phyloP scores from a whole-genome alignment of 805 yeast genomes.

The Brettanomyces naardenensis region DNA sequence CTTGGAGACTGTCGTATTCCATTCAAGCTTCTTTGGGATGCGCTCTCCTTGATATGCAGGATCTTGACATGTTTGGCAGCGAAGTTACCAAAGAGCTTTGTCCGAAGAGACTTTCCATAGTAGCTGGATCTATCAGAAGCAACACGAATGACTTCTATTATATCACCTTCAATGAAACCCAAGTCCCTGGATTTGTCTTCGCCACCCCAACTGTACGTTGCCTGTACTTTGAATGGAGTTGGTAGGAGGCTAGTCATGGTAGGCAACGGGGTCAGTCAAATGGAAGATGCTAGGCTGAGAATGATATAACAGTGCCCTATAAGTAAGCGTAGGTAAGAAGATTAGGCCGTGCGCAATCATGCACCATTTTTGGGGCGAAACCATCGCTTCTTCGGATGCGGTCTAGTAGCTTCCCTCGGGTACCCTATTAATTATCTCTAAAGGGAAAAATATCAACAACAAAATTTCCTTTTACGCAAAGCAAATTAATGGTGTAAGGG shows the following conservation, averaged over 20 bases:
- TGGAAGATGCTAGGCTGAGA: no score
- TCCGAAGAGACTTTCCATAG: constrained; percentile 75
- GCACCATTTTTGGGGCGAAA: no score
- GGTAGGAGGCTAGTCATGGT: neutral
- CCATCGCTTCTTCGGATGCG: no score
- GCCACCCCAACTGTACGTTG: constrained; percentile 92
- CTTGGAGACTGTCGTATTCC: neutral
- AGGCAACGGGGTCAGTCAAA: no score
- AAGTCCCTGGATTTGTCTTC: constrained; percentile 72
- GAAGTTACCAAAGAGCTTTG: constrained; percentile 75
- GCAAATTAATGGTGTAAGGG: no score
- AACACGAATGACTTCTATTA: constrained; percentile 66
- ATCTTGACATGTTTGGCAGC: constrained; percentile 80
- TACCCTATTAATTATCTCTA: no score
- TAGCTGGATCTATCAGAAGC: constrained; percentile 89
- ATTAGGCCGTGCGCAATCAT: no score
- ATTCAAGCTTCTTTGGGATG: constrained; percentile 15
- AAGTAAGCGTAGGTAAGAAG: no score
- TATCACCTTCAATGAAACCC: constrained; percentile 90
- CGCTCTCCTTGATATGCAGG: constrained; percentile 26
- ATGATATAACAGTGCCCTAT: no score
- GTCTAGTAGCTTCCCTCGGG: no score
- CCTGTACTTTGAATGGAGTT: constrained; percentile 30
- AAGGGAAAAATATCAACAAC: no score
- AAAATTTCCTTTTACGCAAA: no score